Evolutionary conservation across 2,329 filamentous ascomycete species (phyloP), one percentile per base, ranked within the genome.

Genomic region (Aspergillus spinulosporus): DNA sequence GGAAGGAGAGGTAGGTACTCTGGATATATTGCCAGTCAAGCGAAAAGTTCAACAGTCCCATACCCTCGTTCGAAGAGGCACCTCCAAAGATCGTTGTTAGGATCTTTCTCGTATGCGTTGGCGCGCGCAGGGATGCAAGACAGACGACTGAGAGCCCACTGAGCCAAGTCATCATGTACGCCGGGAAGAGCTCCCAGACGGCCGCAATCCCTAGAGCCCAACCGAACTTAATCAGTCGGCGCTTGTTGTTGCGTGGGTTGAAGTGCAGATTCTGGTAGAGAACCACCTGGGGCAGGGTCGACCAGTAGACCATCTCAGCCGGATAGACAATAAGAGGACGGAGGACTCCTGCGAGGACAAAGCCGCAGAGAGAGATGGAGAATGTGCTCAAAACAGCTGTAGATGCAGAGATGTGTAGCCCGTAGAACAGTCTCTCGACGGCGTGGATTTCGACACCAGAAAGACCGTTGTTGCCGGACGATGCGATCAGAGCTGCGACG

Each of bases 291-390:
- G 71, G 70, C 6, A 74, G 47, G 9, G 72, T 80, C 36, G 74
- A 71, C 82, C 82, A 84, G 68, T 82, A 84, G 2, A 84, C 82
- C 1, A 80, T 76, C 11, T 84, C 81, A 4, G 80, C 78, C 50
- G 82, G 81, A 75, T 79, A 84, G 8, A 84, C 81, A 1, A 76
- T 74, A 37, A 84, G 75, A 0, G 82, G 81, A 0, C 82, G 80
- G 63, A 84, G 66, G 2, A 84, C 45, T 5, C 82, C 82, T 43
- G 76, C 78, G 2, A 84, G 66, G 1, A 81, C 82, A 40, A 83
- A 84, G 1, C 82, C 82, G 51, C 83, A 84, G 1, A 84, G 65
- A 0, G 79, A 79, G 40, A 84, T 83, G 0, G 81, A 84, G 50
- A 84, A 78, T 11, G 75, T 76, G 26, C 69, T 74, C 54, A 83